phyloP scores from a whole-genome alignment of 2,329 filamentous ascomycete species.

The Sarocladium kiliense region DNA sequence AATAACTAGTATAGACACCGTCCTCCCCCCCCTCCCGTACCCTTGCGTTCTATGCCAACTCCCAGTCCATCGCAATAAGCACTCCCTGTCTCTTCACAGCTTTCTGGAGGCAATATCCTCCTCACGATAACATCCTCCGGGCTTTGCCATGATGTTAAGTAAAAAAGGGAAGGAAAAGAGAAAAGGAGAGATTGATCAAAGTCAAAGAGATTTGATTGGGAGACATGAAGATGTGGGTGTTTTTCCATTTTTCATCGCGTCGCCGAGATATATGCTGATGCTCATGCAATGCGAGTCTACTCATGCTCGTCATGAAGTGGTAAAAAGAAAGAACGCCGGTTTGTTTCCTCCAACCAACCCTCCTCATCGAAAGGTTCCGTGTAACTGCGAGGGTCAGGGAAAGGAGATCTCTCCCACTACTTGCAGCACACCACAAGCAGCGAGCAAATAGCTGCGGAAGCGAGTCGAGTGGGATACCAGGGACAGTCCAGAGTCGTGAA shows the following conservation, averaged over 20 bases:
- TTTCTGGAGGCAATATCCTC: background rate
- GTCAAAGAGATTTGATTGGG: background rate
- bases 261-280: constrained; percentile 6
- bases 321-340: constrained; percentile 1
- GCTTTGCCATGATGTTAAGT: background rate
- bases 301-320: constrained; percentile 7
- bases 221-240: background rate
- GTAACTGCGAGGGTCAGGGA: background rate
- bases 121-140: background rate
- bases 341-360: background rate
- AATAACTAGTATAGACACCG: background rate
- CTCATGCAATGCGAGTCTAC: constrained; percentile 8
- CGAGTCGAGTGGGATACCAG: too few relatives aligned
- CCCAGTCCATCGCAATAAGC: background rate
- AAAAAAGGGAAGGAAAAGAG: too few relatives aligned
- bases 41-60: too few relatives aligned
- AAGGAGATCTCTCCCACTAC: background rate
- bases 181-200: background rate
- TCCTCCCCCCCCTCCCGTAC: too few relatives aligned
- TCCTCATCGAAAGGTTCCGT: background rate
- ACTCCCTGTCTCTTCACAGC: background rate
- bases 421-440: background rate
- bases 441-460: background rate
- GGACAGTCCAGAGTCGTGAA: too few relatives aligned
- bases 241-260: background rate